phyloP scores from a whole-genome alignment of 176 grass and related monocot species.

The Olyra latifolia region DNA sequence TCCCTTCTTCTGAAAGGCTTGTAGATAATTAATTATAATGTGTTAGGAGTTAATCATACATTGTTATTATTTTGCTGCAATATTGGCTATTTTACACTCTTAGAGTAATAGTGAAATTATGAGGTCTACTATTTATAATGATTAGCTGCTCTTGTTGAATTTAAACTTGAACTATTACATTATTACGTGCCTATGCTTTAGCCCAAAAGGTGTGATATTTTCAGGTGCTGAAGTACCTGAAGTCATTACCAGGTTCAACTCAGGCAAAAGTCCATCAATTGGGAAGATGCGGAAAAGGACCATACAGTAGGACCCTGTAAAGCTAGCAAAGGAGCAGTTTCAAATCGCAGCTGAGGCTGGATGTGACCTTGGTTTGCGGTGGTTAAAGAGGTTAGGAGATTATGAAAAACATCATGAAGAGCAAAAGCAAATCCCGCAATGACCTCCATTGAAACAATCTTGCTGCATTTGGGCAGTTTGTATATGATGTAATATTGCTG shows the following conservation, averaged over 20 bases:
- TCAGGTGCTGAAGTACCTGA: constrained; percentile 81
- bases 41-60: neutral
- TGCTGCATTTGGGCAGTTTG: neutral
- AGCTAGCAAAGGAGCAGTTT: constrained; percentile 78
- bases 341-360: constrained; percentile 73
- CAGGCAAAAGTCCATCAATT: constrained; percentile 55
- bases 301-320: constrained; percentile 46
- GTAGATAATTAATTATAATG: constrained; percentile 17
- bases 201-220: neutral
- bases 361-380: constrained; percentile 70
- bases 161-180: neutral
- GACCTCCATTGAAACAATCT: neutral
- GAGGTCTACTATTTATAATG: neutral
- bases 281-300: constrained; percentile 53
- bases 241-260: constrained; percentile 79
- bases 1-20: constrained; percentile 90
- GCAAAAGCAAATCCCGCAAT: constrained; percentile 41
- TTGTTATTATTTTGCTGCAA: neutral
- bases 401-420: constrained; percentile 48
- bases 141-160: neutral
- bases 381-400: constrained; percentile 78
- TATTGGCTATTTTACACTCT: constrained; percentile 13
- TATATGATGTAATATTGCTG: neutral
- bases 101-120: neutral
- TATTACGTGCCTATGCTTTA: neutral